Base-by-base conservation (phyloP, 1,139 yeast genomes). In the Blastobotrys illinoisensis region DNA sequence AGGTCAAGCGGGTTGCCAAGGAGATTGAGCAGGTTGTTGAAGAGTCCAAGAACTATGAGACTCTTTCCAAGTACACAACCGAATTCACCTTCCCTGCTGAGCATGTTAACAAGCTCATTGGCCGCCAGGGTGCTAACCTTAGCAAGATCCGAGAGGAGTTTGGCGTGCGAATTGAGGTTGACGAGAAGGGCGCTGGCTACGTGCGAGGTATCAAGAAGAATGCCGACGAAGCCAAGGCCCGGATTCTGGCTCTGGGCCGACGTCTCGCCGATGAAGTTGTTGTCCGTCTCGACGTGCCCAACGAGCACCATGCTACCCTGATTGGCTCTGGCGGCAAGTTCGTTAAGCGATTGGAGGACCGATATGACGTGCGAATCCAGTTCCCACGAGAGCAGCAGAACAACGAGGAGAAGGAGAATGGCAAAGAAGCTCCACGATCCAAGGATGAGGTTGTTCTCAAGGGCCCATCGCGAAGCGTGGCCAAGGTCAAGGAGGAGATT, bases 401-500 rank as follows among this genome's bases (percentile, higher is more conserved):
- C 71, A 64, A 73, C 58, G 40, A 32, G 16, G 40, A 26, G 32
- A 26, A 26, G 3, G 32, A 11, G 13, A 32, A 32, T 32, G 72
- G 74, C 18, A 46, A 47, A 18, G 61, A 60, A 21, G 58, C 51
- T 46, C 64, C 62, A 20, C 54, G 51, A 18, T 58, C 49, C 32
- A 65, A 63, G 62, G 88, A 88, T 64, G 87, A 85, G 63, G 89
- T 93, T 54, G 77, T 83, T 40, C 80, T 95, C 59, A 85, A 85
- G 65, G 99, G 99, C 53, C 96, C 98, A 53, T 88, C 97, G 19
- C 85, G 85, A 71, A 93, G 91, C 62, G 98, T 88, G 48, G 79
- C 82, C 28, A 85, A 86, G 68, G 95, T 96, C 47, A 83, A 83
- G 69, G 93, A 85, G 61, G 99, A 95, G 75, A 75, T 95, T 67